Evolutionary conservation across 2,329 filamentous ascomycete species (phyloP).

Genomic region (Fusarium sp.): DNA sequence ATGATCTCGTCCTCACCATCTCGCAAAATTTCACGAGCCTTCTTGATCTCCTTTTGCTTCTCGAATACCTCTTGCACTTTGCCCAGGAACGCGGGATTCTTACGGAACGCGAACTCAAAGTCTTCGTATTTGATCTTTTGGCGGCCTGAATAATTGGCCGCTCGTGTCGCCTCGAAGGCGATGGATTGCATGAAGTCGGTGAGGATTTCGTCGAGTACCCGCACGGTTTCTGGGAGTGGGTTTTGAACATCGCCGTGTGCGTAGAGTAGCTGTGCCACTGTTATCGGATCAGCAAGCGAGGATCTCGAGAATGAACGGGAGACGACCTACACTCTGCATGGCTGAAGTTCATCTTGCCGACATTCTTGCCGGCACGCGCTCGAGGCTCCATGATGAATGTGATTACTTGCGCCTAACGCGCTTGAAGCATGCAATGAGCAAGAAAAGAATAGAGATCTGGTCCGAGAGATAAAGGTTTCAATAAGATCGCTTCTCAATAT

Average conservation of each 20-base stretch:
- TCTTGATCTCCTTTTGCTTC: conserved; percentile 87
- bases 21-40: conserved; percentile 79
- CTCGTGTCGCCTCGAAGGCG: conserved; percentile 87
- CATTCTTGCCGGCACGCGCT: conserved; percentile 81
- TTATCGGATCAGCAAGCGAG: not conserved
- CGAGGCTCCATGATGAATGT: conserved; percentile 74
- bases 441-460: not conserved
- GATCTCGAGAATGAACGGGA: not conserved
- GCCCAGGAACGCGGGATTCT: conserved; percentile 86
- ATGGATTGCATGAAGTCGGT: conserved; percentile 97
- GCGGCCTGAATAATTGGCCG: conserved; percentile 85
- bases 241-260: conserved; percentile 82
- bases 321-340: conserved; percentile 71
- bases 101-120: conserved; percentile 92
- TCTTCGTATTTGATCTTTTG: conserved; percentile 99
- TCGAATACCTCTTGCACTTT: conserved; percentile 89
- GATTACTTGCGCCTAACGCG: conserved; percentile 10
- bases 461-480: not conserved
- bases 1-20: conserved; percentile 72
- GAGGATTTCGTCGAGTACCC: conserved; percentile 91
- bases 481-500: not conserved
- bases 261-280: conserved; percentile 79
- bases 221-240: conserved; percentile 84
- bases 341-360: conserved; percentile 84
- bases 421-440: conserved; percentile 1